phyloP scores from a whole-genome alignment of 306 rosid species.

The Oemleria cerasiformis region DNA sequence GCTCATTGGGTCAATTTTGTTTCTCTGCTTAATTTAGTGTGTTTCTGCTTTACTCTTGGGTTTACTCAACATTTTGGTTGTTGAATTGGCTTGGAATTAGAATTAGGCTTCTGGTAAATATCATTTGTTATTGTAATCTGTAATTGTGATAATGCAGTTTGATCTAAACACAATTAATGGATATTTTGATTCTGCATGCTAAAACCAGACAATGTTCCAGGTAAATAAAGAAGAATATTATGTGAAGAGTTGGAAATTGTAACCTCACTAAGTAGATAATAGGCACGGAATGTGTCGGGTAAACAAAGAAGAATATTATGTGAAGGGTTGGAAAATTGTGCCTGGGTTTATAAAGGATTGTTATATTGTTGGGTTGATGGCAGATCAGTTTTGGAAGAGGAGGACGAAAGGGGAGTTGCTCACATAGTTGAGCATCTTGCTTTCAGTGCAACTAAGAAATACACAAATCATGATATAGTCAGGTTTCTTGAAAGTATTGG shows the following conservation, averaged over 20 bases:
- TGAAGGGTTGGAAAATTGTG: neutral
- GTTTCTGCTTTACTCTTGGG: neutral
- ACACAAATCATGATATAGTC: constrained; percentile 82
- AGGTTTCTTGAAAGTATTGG: constrained; percentile 91
- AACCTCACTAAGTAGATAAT: neutral
- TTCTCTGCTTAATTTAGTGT: neutral
- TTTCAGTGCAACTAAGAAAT: constrained; percentile 79
- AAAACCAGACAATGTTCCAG: neutral
- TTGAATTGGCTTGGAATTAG: neutral
- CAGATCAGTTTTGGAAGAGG: constrained; percentile 98
- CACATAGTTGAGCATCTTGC: constrained; percentile 98
- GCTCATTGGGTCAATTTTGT: constrained; percentile 1
- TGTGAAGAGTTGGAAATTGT: neutral
- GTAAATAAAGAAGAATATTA: neutral
- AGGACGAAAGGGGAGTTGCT: constrained; percentile 94
- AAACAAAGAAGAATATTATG: no score
- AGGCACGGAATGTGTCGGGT: no score
- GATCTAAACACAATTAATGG: neutral
- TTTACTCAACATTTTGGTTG: neutral
- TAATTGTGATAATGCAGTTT: constrained; percentile 2
- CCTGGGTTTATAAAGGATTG: neutral
- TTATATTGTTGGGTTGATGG: constrained; percentile 34
- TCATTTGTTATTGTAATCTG: neutral
- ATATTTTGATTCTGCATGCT: neutral
- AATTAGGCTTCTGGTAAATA: no score